Evolutionary conservation across 306 rosid species (phyloP).

Genomic region (Fragaria ananassa): DNA sequence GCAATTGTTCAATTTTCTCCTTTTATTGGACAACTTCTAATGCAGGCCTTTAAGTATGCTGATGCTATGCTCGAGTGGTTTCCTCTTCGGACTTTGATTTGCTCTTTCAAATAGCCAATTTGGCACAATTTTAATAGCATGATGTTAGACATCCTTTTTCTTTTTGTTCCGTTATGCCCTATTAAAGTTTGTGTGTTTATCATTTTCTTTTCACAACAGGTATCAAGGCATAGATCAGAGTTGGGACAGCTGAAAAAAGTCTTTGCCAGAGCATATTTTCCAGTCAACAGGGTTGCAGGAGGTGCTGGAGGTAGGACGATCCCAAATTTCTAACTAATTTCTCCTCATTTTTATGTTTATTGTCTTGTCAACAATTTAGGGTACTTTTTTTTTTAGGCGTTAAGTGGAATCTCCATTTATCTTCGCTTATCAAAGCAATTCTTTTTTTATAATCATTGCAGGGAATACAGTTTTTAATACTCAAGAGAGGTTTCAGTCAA

Average conservation of each 20-base stretch:
- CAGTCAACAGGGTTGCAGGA: slow-evolving; percentile 33
- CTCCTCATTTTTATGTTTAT: neutral
- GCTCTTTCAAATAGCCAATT: neutral
- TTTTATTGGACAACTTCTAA: neutral
- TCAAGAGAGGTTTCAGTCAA: slow-evolving; percentile 64
- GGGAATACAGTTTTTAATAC: slow-evolving; percentile 41
- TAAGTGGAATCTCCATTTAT: slow-evolving; percentile 9
- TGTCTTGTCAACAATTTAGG: neutral
- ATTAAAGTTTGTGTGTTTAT: slow-evolving; percentile 18
- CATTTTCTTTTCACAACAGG: slow-evolving; percentile 38
- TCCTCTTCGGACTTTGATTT: neutral
- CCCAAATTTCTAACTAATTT: neutral
- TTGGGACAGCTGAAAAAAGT: slow-evolving; percentile 34
- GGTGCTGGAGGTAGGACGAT: slow-evolving; percentile 44
- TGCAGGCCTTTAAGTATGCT: neutral
- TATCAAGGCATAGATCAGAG: slow-evolving; percentile 45
- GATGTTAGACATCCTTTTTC: neutral
- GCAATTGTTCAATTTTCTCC: neutral
- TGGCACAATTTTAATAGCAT: neutral
- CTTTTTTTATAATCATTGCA: slow-evolving; percentile 29
- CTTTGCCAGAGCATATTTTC: slow-evolving; percentile 40
- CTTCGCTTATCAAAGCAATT: slow-evolving; percentile 12
- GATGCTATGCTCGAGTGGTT: neutral
- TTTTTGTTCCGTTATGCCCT: neutral
- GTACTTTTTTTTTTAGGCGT: neutral